Conservation (phyloP, 202 grass and related monocot species). For the Carex arenaria region DNA sequence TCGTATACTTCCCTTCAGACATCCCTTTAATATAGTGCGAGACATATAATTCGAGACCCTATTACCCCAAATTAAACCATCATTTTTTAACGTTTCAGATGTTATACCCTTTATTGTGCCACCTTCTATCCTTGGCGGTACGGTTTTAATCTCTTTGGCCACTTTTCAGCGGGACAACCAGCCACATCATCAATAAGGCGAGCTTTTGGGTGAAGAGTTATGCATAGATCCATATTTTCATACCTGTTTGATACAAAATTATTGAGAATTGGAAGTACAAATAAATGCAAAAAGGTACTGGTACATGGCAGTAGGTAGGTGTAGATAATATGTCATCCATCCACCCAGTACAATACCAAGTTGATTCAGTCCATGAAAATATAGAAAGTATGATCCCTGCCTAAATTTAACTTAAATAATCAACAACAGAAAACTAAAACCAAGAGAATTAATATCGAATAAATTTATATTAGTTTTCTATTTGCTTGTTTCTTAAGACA, state of each 20-base stretch:
- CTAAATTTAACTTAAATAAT: background rate
- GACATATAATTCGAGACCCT: conserved; percentile 51
- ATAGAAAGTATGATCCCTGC: background rate
- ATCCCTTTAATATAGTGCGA: conserved; percentile 42
- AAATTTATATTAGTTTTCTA: too few relatives aligned
- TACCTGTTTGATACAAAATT: conserved; percentile 46
- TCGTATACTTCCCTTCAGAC: conserved; percentile 57
- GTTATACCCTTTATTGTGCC: conserved; percentile 41
- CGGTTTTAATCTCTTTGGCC: conserved; percentile 67
- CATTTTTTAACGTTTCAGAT: conserved; percentile 43
- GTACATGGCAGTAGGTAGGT: background rate
- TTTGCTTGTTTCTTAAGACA: too few relatives aligned
- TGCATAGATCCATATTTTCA: conserved; percentile 56
- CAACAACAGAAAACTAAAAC: background rate
- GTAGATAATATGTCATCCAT: background rate
- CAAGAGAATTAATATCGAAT: background rate
- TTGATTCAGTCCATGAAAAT: background rate
- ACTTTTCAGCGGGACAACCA: conserved; percentile 50
- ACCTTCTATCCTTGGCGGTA: conserved; percentile 59
- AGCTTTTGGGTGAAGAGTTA: conserved; percentile 54
- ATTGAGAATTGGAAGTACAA: background rate
- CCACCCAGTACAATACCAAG: background rate
- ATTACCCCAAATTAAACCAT: conserved; percentile 53
- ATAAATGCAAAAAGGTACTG: background rate
- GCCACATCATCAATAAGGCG: conserved; percentile 30